A percentile compares a stretch with the other conserved stretches of the same genome.
Evolutionary conservation across 2,329 filamentous ascomycete species (phyloP).

Genomic region (Colletotrichum limetticola): DNA sequence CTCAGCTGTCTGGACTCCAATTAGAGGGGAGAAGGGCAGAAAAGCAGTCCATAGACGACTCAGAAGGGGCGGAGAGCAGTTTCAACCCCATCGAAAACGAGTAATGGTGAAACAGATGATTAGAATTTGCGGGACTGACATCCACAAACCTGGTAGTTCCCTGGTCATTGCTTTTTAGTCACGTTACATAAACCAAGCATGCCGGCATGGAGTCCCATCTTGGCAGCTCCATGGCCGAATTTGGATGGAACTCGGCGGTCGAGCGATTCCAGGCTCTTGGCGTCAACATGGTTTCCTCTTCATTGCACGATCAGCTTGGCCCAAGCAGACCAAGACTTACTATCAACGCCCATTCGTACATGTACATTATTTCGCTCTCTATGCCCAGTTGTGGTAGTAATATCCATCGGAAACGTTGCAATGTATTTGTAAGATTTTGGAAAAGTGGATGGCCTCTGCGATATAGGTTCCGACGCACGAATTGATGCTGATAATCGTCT

Average conservation of each 20-base stretch:
- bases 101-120: conserved; percentile 18
- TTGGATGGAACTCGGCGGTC: neutral
- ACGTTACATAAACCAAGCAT: neutral
- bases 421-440: no score
- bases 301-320: neutral
- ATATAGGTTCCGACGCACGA: no score
- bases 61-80: neutral
- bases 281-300: neutral
- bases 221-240: conserved; percentile 5
- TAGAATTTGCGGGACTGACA: conserved; percentile 14
- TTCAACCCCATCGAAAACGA: conserved; percentile 14
- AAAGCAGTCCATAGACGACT: neutral
- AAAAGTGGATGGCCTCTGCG: no score
- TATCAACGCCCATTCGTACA: no score
- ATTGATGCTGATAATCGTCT: neutral
- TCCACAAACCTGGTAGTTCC: conserved; percentile 19
- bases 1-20: no score
- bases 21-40: neutral
- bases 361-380: no score
- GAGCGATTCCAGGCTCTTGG: neutral
- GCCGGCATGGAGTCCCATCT: neutral
- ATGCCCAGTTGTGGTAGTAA: no score
- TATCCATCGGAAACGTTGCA: no score
- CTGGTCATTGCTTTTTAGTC: neutral
- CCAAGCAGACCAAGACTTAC: no score